These are phyloP conservation scores for Cercospora berteroae DNA, from an alignment of 2,329 filamentous ascomycete species.

Conservation along the genomic window DNA sequence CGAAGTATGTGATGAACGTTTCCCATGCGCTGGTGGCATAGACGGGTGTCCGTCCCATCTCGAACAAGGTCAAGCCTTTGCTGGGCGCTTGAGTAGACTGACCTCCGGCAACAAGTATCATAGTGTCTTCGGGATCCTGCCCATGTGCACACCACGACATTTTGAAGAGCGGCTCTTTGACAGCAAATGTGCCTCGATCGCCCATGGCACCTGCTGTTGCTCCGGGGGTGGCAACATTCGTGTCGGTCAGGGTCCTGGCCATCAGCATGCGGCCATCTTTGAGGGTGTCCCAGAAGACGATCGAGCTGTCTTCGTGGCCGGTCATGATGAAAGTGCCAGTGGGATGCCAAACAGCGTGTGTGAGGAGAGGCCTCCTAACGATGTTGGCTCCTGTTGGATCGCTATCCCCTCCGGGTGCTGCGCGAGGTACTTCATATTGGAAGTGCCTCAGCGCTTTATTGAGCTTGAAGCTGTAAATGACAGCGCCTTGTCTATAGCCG, in stretches of 20 bases:
- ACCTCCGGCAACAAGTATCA: conserved; percentile 80
- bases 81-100: conserved; percentile 63
- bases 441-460: conserved; percentile 76
- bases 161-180: conserved; percentile 72
- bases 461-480: conserved; percentile 92
- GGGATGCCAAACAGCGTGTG: conserved; percentile 89
- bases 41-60: conserved; percentile 82
- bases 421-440: conserved; percentile 75
- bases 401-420: conserved; percentile 74
- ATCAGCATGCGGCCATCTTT: conserved; percentile 82
- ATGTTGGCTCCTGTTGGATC: conserved; percentile 63
- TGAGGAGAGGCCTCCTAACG: conserved; percentile 69
- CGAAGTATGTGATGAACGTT: conserved; percentile 72
- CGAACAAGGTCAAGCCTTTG: conserved; percentile 82
- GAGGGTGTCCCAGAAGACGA: conserved; percentile 81
- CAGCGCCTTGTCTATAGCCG: conserved; percentile 84
- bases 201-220: conserved; percentile 28
- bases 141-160: conserved; percentile 88
- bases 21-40: conserved; percentile 94
- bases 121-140: conserved; percentile 88
- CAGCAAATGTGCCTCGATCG: conserved; percentile 51
- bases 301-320: conserved; percentile 82
- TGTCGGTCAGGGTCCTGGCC: conserved; percentile 75
- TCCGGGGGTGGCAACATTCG: conserved; percentile 67
- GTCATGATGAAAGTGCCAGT: conserved; percentile 87